phyloP scores from a whole-genome alignment of 345 rosid genomes.

The Limnanthes douglasii region DNA sequence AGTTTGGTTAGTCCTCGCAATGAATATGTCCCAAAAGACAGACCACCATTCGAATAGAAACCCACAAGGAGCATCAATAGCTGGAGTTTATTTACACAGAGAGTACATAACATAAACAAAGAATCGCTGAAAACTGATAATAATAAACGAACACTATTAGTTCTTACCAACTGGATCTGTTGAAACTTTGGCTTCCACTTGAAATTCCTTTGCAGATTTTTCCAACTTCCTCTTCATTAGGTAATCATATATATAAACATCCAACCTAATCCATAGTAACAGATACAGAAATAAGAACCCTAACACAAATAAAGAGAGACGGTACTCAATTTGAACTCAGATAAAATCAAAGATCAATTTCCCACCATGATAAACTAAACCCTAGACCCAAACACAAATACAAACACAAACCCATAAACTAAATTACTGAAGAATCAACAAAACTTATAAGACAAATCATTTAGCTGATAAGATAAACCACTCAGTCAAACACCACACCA shows the following conservation, averaged over 20 bases:
- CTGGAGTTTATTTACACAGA: neutral
- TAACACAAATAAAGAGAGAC: no score
- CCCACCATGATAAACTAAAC: neutral
- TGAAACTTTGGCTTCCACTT: conserved; percentile 46
- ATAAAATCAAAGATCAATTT: neutral
- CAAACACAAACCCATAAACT: neutral
- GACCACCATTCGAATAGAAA: neutral
- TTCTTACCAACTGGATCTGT: conserved; percentile 46
- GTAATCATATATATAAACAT: conserved; percentile 52
- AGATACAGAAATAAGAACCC: no score
- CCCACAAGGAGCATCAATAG: neutral
- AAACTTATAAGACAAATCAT: neutral
- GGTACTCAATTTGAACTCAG: neutral
- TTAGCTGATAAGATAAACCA: neutral
- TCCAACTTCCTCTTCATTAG: conserved; percentile 48
- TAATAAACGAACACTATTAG: no score
- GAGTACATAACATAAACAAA: no score
- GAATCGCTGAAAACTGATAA: no score
- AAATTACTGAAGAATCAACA: neutral
- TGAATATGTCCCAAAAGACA: neutral
- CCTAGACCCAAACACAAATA: neutral
- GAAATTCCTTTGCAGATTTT: conserved; percentile 45
- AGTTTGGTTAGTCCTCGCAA: neutral
- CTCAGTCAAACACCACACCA: neutral
- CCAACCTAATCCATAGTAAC: no score